Percentiles rank a stretch among this genome's conserved stretches.
These are phyloP conservation scores for Carpinus viminea DNA, from an alignment of 306 rosid genomes.

Conservation along the genomic window DNA sequence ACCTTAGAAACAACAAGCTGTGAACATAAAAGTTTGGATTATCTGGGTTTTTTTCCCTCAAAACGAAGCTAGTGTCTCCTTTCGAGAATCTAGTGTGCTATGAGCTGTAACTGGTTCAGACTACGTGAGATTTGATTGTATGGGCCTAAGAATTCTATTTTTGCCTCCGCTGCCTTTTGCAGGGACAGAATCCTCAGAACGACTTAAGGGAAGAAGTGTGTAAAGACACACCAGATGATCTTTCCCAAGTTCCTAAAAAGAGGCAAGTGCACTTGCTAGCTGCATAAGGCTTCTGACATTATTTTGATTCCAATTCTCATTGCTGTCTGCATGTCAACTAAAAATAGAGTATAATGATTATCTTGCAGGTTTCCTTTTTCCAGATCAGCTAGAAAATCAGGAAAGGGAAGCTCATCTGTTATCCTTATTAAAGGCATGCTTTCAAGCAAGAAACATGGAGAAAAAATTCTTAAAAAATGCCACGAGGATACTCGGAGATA, in stretches of 20 bases:
- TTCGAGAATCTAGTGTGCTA: conserved; percentile 15
- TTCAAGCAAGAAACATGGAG: conserved; percentile 34
- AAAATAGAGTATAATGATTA: conserved; percentile 19
- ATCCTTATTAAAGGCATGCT: conserved; percentile 42
- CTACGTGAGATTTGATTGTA: neutral
- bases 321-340: conserved; percentile 9
- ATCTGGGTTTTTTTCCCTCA: conserved; percentile 5
- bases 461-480: conserved; percentile 37
- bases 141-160: conserved; percentile 24
- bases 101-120: neutral
- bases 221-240: conserved; percentile 29
- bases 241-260: conserved; percentile 28
- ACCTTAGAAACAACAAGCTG: conserved; percentile 23
- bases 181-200: conserved; percentile 43
- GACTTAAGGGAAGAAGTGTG: conserved; percentile 35
- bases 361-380: conserved; percentile 42
- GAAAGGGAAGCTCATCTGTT: conserved; percentile 43
- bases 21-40: conserved; percentile 19
- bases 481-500: conserved; percentile 28
- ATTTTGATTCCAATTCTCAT: conserved; percentile 6
- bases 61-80: conserved; percentile 9
- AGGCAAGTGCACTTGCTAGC: conserved; percentile 49
- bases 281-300: conserved; percentile 17
- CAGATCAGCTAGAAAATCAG: conserved; percentile 37
- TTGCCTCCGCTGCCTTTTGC: conserved; percentile 33